A percentile compares a stretch with the other conserved stretches of the same genome.
These are phyloP conservation scores for Fonsecaea monophora DNA, from an alignment of 2,329 filamentous ascomycete species.

Conservation along the genomic window DNA sequence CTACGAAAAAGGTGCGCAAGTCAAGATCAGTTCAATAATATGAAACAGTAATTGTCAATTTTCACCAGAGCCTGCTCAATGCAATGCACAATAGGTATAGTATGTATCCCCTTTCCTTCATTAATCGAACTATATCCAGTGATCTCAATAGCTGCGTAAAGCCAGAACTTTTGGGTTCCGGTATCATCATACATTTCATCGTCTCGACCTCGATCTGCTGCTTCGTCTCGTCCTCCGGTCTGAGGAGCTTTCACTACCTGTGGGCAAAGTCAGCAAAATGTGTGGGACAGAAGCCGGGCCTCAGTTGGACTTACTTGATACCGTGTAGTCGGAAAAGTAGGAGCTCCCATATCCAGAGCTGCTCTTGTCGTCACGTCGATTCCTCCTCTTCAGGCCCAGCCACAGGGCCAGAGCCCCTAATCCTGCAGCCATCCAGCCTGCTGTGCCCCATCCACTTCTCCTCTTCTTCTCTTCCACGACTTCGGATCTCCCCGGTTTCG, in stretches of 20 bases:
- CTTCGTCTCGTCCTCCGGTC: constrained; percentile 48
- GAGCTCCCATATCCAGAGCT: constrained; percentile 46
- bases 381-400: constrained; percentile 54
- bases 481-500: constrained; percentile 45
- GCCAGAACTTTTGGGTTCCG: too few relatives aligned
- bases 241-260: constrained; percentile 53
- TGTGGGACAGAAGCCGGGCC: constrained; percentile 36
- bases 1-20: too few relatives aligned
- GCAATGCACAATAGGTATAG: too few relatives aligned
- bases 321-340: constrained; percentile 51
- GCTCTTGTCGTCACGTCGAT: constrained; percentile 48
- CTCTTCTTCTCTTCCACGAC: constrained; percentile 43
- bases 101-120: background rate
- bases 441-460: constrained; percentile 47
- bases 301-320: constrained; percentile 47
- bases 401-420: constrained; percentile 54
- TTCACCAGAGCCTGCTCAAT: too few relatives aligned
- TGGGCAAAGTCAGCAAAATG: constrained; percentile 14
- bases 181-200: constrained; percentile 13
- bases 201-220: constrained; percentile 40
- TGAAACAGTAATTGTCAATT: too few relatives aligned
- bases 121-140: background rate
- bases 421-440: constrained; percentile 51
- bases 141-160: too few relatives aligned
- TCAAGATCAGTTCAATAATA: too few relatives aligned